Base-by-base conservation (phyloP, 225 moss, liverwort and hornwort species). In the Lunularia cruciata region DNA sequence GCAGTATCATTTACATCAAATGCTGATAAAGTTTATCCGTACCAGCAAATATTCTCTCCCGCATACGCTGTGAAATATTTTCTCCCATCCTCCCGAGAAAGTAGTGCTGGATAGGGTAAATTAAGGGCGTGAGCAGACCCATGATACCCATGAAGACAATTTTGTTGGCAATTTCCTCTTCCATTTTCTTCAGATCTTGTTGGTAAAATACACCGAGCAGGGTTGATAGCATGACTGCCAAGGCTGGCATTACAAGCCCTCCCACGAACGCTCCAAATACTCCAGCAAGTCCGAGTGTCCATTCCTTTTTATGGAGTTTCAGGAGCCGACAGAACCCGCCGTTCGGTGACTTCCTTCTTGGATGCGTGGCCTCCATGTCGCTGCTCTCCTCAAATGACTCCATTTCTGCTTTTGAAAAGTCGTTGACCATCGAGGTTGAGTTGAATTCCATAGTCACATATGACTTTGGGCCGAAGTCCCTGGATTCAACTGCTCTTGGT, bases 11-110 rank as follows among this genome's bases (percentile, higher is more conserved):
- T 6, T 6, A 40, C 6, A 40, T 13, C 40, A 40, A 40, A 40
- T 13, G 40, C 6, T 6, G 40, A 40, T 13, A 40, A 13, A 54
- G 2, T 23, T 22, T 54, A 15, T n/a, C 22, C 69, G 54, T 54
- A 79, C 79, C 13, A 10, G 57, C 26, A 14, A 80, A 69, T 69
- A 80, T 75, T 26, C 18, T 22, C 12, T 68, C 75, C 47, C 80
- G 75, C 54, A 77, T 70, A 11, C 67, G 60, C 19, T 67, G 49
- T 4, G 70, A 67, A 3, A 77, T 40, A 58, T 54, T 72, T 51
- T 77, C 77, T 19, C 77, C 77, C 12, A 77, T 9, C 12, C 67
- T 33, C 13, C 61, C 77, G 2, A 77, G 66, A 30, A 28, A 53
- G 51, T 62, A 72, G 9, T 77, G 77, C 43, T 77, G 77, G 1